Conservation (phyloP, 2,329 filamentous ascomycete genomes). For the Fusarium sp. region DNA sequence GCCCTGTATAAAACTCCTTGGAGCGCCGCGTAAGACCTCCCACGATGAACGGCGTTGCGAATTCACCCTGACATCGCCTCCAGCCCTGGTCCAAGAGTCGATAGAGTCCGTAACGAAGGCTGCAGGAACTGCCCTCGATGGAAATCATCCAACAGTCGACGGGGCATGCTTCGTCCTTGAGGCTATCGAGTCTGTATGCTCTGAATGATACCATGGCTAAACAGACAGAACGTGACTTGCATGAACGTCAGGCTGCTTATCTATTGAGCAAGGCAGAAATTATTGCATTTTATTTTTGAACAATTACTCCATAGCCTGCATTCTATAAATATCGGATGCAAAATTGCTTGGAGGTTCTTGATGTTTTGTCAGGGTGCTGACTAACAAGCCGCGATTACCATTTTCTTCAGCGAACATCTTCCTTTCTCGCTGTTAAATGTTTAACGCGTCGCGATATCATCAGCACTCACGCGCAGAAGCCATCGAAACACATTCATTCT, state of each 20-base stretch:
- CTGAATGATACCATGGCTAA: background rate
- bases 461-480: background rate
- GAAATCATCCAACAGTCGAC: background rate
- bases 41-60: background rate
- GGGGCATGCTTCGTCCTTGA: background rate
- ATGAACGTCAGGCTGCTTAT: no score
- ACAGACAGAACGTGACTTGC: background rate
- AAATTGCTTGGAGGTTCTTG: background rate
- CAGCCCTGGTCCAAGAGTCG: background rate
- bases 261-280: no score
- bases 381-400: background rate
- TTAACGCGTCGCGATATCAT: background rate
- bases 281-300: no score
- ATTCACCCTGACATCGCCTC: background rate
- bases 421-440: background rate
- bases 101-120: background rate
- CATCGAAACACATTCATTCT: background rate
- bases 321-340: no score
- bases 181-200: background rate
- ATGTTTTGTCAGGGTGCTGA: background rate
- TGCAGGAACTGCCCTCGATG: background rate
- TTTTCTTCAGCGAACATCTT: background rate
- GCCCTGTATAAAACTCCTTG: background rate
- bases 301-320: no score
- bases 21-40: background rate